These are phyloP conservation scores for Colletotrichum phormii DNA, from an alignment of 2,329 filamentous ascomycete genomes.

Conservation along the genomic window DNA sequence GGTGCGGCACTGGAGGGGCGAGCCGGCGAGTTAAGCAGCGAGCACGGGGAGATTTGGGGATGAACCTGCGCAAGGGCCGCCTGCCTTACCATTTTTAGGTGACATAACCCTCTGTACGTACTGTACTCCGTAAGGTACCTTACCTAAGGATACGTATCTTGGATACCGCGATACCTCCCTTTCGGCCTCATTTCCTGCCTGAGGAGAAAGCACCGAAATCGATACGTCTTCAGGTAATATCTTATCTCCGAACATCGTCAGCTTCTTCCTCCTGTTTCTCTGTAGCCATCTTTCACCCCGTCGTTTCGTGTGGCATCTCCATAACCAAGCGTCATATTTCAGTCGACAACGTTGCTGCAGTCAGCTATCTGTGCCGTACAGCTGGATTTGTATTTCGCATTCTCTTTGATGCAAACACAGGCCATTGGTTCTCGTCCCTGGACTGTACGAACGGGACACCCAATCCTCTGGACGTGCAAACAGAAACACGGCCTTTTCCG, in stretches of 20 bases:
- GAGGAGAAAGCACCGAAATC: not conserved
- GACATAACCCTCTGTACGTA: not conserved
- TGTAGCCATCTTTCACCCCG: not conserved
- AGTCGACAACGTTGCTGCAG: not conserved
- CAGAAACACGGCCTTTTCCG: not conserved
- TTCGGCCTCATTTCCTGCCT: not conserved
- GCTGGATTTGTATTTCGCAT: not conserved
- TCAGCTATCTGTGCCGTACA: not conserved
- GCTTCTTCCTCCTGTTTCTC: too few relatives aligned
- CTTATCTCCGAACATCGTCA: not conserved
- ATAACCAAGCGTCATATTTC: not conserved
- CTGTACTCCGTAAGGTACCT: too few relatives aligned
- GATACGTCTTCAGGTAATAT: not conserved
- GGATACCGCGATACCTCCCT: too few relatives aligned
- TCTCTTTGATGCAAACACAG: not conserved
- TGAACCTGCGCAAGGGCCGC: conserved; percentile 20
- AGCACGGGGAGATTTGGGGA: not conserved
- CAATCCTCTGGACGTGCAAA: not conserved
- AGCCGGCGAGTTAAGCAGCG: not conserved
- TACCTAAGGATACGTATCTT: too few relatives aligned
- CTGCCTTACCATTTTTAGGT: not conserved
- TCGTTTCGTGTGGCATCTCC: not conserved
- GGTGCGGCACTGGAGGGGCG: not conserved
- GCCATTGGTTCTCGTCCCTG: not conserved
- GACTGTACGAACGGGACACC: not conserved